These are phyloP conservation scores for Pseudopyrenochaeta lycopersici DNA, from an alignment of 2,329 filamentous ascomycete species.

Conservation along the genomic window DNA sequence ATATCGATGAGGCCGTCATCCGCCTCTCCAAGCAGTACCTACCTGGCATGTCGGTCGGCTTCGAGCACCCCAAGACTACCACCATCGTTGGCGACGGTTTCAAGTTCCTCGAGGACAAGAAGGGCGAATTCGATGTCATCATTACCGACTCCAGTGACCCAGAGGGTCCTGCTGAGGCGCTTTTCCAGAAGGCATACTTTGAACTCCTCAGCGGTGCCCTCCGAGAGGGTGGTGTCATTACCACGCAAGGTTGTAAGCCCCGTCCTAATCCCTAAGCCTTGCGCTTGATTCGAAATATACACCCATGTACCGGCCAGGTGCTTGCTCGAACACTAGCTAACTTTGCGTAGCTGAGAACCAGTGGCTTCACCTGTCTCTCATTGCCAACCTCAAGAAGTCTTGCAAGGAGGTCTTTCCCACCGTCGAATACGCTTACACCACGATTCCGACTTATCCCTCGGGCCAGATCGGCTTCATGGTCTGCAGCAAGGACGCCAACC, in stretches of 20 bases:
- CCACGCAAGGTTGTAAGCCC: constrained; percentile 99
- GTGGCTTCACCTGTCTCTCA: constrained; percentile 96
- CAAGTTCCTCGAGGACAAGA: constrained; percentile 96
- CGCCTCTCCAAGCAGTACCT: constrained; percentile 98
- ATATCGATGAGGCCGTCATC: constrained; percentile 99
- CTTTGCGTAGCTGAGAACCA: constrained; percentile 85
- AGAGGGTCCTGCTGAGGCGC: constrained; percentile 91
- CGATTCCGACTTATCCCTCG: constrained; percentile 97
- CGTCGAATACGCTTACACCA: constrained; percentile 98
- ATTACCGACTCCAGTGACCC: constrained; percentile 99
- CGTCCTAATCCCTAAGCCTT: constrained; percentile 55
- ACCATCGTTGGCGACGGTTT: constrained; percentile 96
- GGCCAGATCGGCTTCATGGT: constrained; percentile 99
- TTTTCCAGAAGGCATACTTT: constrained; percentile 99
- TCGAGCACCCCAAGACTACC: constrained; percentile 92
- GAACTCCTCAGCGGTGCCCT: constrained; percentile 90
- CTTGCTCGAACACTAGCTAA: constrained; percentile 33
- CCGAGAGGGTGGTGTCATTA: constrained; percentile 95
- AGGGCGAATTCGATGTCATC: constrained; percentile 98
- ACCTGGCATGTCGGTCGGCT: constrained; percentile 90
- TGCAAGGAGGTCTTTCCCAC: constrained; percentile 97
- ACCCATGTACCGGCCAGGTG: constrained; percentile 24
- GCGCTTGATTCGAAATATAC: constrained; percentile 19
- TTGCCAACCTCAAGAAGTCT: constrained; percentile 93
- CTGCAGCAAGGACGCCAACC: constrained; percentile 90